phyloP scores from a whole-genome alignment of 257 asterid genomes.

The Prunella vulgaris region DNA sequence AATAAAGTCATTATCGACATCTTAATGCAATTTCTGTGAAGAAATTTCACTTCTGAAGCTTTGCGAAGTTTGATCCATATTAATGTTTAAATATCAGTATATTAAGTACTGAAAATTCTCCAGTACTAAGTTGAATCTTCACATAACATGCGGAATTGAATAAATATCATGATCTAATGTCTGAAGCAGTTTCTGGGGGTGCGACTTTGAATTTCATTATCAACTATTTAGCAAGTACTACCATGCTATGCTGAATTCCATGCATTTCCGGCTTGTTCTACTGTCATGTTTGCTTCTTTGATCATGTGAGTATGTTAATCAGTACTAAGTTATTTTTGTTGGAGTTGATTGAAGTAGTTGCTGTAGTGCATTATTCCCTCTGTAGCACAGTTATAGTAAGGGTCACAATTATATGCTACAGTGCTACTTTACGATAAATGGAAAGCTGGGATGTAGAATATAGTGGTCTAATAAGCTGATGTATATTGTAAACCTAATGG shows the following conservation, averaged over 20 bases:
- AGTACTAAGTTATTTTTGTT: not conserved
- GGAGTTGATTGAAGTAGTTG: not conserved
- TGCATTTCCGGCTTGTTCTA: not conserved
- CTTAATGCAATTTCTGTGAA: not conserved
- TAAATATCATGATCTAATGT: not conserved
- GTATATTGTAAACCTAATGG: not conserved
- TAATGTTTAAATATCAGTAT: conserved; percentile 1
- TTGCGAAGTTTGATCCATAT: not conserved
- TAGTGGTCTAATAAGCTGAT: not conserved
- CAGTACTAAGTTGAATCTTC: not conserved
- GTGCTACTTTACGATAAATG: not conserved
- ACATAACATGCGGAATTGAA: not conserved
- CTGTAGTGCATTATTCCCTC: not conserved
- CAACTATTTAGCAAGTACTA: not conserved
- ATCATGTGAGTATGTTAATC: not conserved
- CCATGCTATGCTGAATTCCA: not conserved
- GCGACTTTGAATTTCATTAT: not conserved
- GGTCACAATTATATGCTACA: not conserved
- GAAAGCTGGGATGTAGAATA: not conserved
- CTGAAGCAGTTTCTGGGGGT: not conserved
- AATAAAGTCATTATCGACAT: not conserved
- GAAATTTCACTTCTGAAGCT: not conserved
- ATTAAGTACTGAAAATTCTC: not conserved
- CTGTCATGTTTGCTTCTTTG: not conserved
- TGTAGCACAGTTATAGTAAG: not conserved